phyloP scores from a whole-genome alignment of 305 asterid genomes.

The Fraxinus albicans region DNA sequence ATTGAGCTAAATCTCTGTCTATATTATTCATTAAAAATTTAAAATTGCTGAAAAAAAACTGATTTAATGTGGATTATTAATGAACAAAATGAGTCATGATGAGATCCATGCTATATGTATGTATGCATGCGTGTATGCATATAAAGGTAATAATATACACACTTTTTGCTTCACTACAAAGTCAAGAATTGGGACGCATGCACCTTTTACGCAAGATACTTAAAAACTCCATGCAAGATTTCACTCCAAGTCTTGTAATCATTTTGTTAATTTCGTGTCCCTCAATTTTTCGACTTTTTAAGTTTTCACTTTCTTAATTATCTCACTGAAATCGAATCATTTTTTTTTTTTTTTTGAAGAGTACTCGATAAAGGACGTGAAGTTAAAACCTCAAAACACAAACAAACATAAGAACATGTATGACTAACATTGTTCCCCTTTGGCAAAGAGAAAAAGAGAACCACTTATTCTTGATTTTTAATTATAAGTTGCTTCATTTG shows the following conservation, averaged over 20 bases:
- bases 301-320: too few relatives aligned
- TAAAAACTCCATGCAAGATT: neutral
- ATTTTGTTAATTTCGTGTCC: neutral
- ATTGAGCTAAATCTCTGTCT: too few relatives aligned
- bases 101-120: neutral
- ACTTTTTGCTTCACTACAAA: neutral
- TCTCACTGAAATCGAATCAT: too few relatives aligned
- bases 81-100: neutral
- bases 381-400: too few relatives aligned
- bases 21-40: neutral
- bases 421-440: neutral
- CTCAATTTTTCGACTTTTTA: neutral
- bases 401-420: neutral
- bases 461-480: neutral
- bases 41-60: too few relatives aligned
- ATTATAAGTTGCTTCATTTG: too few relatives aligned
- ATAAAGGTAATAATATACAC: neutral
- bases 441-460: neutral
- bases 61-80: neutral
- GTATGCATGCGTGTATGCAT: neutral
- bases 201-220: neutral
- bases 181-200: slow-evolving; percentile 1
- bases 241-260: neutral
- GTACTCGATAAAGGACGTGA: neutral
- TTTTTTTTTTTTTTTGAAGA: too few relatives aligned